Evolutionary conservation across 768 basidiomycete genomes (phyloP).

Genomic region (Tubosaeta brunneosetosa): DNA sequence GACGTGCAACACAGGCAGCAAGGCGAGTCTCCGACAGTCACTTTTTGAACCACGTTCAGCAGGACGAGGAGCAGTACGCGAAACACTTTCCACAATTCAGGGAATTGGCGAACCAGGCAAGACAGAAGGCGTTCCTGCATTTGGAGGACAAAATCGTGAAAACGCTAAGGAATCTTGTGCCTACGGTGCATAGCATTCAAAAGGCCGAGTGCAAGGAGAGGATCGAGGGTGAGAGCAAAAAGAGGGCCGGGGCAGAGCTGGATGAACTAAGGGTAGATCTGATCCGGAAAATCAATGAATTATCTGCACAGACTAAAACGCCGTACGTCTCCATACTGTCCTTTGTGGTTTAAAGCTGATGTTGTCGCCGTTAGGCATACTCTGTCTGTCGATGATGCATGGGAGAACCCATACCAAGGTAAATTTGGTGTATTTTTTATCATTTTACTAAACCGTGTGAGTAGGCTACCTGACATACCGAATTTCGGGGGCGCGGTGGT

Average conservation of each 20-base stretch:
- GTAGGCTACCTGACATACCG: not conserved
- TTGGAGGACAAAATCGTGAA: not conserved
- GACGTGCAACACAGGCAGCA: not conserved
- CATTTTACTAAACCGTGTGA: not conserved
- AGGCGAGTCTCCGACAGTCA: slow-evolving; percentile 5
- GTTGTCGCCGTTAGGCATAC: slow-evolving; percentile 8
- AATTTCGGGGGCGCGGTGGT: slow-evolving; percentile 3
- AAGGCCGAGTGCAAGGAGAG: not conserved
- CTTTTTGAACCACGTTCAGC: slow-evolving; percentile 11
- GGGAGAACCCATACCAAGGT: not conserved
- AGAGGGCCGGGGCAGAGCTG: no score
- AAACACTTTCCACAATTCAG: slow-evolving; percentile 1
- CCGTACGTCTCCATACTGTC: slow-evolving; percentile 6
- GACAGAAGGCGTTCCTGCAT: not conserved
- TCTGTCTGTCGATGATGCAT: not conserved
- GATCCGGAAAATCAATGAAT: slow-evolving; percentile 17
- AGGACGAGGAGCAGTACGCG: not conserved
- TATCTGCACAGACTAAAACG: slow-evolving; percentile 1
- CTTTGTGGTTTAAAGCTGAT: not conserved
- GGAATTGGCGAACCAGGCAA: not conserved
- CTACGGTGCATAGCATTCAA: slow-evolving; percentile 7
- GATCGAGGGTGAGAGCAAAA: not conserved
- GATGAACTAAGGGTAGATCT: slow-evolving; percentile 9
- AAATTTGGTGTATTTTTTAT: not conserved
- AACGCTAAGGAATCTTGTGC: slow-evolving; percentile 4